Evolutionary conservation across 2,329 filamentous ascomycete genomes (phyloP), one percentile per base, ranked within the genome.

Genomic region (Alternaria novae-zelandiae): DNA sequence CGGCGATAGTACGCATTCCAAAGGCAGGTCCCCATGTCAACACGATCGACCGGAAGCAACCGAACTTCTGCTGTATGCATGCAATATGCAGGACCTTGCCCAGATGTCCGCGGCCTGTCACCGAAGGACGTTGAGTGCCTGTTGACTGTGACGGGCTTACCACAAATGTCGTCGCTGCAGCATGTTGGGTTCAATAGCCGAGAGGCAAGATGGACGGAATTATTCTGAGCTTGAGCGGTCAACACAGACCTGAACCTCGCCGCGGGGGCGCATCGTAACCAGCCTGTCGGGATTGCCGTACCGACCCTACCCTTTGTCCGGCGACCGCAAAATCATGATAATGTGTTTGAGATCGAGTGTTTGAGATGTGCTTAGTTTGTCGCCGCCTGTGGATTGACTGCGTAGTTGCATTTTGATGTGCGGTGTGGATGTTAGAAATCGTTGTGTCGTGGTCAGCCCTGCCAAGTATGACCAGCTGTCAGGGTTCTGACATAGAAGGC

Each of bases 1-100:
- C 20, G 57, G 70, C 44, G 44, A 65, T 74, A 71, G 73, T 63
- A 70, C 64, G 61, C 74, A 76, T 78, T 77, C 74, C 68, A 64
- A 46, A 63, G 59, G 41, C 59, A 46, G 59, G 54, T 65, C 62
- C 43, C 47, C 67, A 65, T 64, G 61, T 70, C 63, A 58, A 61
- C 65, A 67, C 61, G 73, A 73, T 76, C 74, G 54, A 49, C 72
- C 73, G 75, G 76, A 76, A 77, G 72, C 71, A 76, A 74, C 75
- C 74, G 70, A 74, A 62, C 23, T 51, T 66, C 58, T 61, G 65
- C 69, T 76, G 74, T 70, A 76, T 77, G 74, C 74, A 77, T 77
- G 74, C 73, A 61, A 73, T 54, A 63, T 54, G 65, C 30, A 67
- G 57, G 60, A 49, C 58, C 58, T 47, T 60, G 66, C 53, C 55